Evolutionary conservation across 2,329 filamentous ascomycete genomes (phyloP), one percentile per base, ranked within the genome.

Genomic region (Byssochlamys sp.): DNA sequence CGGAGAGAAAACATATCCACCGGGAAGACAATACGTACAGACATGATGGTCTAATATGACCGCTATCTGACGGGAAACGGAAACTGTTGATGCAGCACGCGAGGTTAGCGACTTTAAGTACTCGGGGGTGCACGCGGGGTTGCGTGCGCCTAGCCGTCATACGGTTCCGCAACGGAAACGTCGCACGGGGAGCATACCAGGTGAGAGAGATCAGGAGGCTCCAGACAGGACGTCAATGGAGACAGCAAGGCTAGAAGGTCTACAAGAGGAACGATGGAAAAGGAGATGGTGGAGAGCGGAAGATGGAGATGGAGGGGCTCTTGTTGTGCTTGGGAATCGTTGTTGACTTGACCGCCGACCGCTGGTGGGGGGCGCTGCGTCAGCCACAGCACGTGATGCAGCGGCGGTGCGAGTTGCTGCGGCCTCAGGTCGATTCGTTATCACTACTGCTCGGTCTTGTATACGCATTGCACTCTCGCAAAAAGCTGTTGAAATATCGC

Each of bases 31-130:
- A 54, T 57, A 57, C 55, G 31, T 26, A 57, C 55, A 31, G 55
- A 53, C 55, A 57, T 57, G 52, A 55, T 57, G 26, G 35, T 11
- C 39, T 48, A 28, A 27, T 35, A 31, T 53, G 28, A 53, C 28
- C 26, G 29, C n/a, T 24, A 31, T 35, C 28, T 53, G 52, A 27
- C 12, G 52, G 19, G n/a, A n/a, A 53, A 28, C 11, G 11, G 31
- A 31, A 29, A 31, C 26, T 31, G 29, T 19, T 26, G 49, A 26
- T 26, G 49, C 49, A 51, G 27, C 49, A 51, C 49, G 49, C 25
- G 25, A 51, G 49, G 24, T 51, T 24, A 28, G 49, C 24, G 49
- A 28, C 49, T 26, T 19, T 6, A 28, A n/a, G 49, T 51, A 51
- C 12, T 51, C 25, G 49, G 27, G 49, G 4, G 25, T 11, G 6